Percentiles rank a stretch among this genome's conserved stretches.
phyloP scores from a whole-genome alignment of 2,329 filamentous ascomycete species.

The Aspergillus costaricaensis region DNA sequence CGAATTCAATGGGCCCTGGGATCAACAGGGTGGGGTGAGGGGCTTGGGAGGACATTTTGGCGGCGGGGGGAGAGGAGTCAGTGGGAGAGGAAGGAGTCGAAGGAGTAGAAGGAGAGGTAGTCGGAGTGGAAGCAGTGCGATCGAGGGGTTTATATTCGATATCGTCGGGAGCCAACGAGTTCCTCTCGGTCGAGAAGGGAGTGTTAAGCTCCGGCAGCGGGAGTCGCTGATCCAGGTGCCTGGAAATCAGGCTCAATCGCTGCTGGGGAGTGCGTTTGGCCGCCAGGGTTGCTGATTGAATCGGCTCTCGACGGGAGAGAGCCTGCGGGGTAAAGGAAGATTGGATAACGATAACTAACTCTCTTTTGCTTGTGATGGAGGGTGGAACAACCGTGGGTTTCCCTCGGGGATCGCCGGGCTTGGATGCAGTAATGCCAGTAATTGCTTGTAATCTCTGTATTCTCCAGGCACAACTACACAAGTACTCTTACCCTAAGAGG shows the following conservation, averaged over 20 bases:
- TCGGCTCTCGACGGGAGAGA: slow-evolving; percentile 36
- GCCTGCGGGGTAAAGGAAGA: slow-evolving; percentile 29
- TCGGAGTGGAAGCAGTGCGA: slow-evolving; percentile 30
- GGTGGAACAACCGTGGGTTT: slow-evolving; percentile 9
- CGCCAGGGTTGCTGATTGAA: slow-evolving; percentile 47
- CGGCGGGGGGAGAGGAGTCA: slow-evolving; percentile 24
- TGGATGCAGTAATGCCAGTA: neutral
- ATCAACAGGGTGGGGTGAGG: slow-evolving; percentile 80
- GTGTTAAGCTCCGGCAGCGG: slow-evolving; percentile 63
- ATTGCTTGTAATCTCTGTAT: too few relatives aligned
- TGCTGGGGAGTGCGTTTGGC: slow-evolving; percentile 48
- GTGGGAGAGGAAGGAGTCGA: slow-evolving; percentile 7
- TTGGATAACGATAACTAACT: slow-evolving; percentile 12
- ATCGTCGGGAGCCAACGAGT: slow-evolving; percentile 55
- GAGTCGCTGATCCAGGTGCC: slow-evolving; percentile 59
- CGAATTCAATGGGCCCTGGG: slow-evolving; percentile 95
- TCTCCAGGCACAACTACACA: too few relatives aligned
- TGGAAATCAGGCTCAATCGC: slow-evolving; percentile 61
- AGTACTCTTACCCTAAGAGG: too few relatives aligned
- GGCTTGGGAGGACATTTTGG: slow-evolving; percentile 60
- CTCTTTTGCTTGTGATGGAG: slow-evolving; percentile 9
- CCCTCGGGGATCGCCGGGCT: slow-evolving; percentile 20
- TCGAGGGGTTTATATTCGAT: slow-evolving; percentile 52
- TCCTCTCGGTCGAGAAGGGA: slow-evolving; percentile 63
- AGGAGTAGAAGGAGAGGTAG: slow-evolving; percentile 18